Percentiles rank a stretch among this genome's conserved stretches.
phyloP scores from a whole-genome alignment of 164 flowering plant genomes.

The Vitis riparia region DNA sequence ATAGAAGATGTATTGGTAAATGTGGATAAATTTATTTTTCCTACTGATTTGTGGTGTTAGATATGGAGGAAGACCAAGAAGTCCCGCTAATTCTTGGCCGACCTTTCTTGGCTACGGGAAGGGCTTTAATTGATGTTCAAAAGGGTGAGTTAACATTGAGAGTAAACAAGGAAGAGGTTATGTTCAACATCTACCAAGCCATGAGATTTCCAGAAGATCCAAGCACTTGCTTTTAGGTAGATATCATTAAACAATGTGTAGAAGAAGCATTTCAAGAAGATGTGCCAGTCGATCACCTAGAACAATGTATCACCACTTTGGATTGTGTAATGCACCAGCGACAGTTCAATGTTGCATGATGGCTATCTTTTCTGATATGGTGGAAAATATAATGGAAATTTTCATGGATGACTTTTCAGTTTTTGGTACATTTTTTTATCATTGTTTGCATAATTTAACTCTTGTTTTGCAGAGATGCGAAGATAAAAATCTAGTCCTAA shows the following conservation, averaged over 20 bases:
- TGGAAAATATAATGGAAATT: background rate
- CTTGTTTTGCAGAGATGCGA: background rate
- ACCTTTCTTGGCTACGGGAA: background rate
- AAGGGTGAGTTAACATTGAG: background rate
- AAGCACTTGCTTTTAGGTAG: background rate
- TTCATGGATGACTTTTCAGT: background rate
- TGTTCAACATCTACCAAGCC: background rate
- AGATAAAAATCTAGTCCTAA: background rate
- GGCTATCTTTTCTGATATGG: no score
- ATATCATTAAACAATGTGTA: no score
- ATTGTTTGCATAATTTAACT: background rate
- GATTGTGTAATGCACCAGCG: no score
- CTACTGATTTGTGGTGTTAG: no score
- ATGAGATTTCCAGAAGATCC: background rate
- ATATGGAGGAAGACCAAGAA: no score
- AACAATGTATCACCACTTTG: no score
- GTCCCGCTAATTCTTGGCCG: background rate
- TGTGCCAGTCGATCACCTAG: no score
- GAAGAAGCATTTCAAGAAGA: no score
- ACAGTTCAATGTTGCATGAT: no score
- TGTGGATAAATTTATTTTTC: background rate
- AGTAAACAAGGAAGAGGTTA: background rate
- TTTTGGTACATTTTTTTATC: background rate
- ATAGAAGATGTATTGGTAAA: background rate
- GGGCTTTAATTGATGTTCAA: background rate